phyloP scores from a whole-genome alignment of 768 basidiomycete genomes.

The Cystofilobasidium macerans region DNA sequence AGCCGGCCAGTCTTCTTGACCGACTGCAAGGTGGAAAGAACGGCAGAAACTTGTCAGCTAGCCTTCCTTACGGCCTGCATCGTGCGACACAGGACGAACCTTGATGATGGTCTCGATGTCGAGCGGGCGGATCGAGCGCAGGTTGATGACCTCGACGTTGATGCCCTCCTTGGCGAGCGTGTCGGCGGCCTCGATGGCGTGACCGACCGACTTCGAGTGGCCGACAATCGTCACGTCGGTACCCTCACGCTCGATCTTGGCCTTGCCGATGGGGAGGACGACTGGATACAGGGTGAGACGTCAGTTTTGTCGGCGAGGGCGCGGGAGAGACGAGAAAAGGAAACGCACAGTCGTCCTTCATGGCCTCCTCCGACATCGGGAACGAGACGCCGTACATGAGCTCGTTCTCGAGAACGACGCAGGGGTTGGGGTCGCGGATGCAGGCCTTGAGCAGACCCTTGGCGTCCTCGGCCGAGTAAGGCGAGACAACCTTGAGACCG shows the following conservation, averaged over 20 bases:
- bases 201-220: constrained; percentile 96
- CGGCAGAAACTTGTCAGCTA: background rate
- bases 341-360: constrained; percentile 64
- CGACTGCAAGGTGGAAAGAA: constrained; percentile 39
- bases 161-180: constrained; percentile 87
- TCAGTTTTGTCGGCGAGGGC: background rate
- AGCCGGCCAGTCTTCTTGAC: constrained; percentile 98
- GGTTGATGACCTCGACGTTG: constrained; percentile 95
- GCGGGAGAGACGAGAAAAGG: background rate
- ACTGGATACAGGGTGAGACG: constrained; percentile 33
- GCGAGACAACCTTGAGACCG: constrained; percentile 93
- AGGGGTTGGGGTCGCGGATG: constrained; percentile 95
- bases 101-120: constrained; percentile 95
- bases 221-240: constrained; percentile 90
- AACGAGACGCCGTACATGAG: constrained; percentile 96
- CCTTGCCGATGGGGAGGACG: constrained; percentile 91
- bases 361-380: constrained; percentile 87
- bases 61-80: background rate
- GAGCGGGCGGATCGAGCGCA: constrained; percentile 62
- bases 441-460: constrained; percentile 95
- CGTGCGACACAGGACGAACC: no score
- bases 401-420: constrained; percentile 98
- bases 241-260: constrained; percentile 86
- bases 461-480: constrained; percentile 98
- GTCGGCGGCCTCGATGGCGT: constrained; percentile 89